Conservation (phyloP, 1,284 basidiomycete genomes). For the Ceratobasidium sp. region DNA sequence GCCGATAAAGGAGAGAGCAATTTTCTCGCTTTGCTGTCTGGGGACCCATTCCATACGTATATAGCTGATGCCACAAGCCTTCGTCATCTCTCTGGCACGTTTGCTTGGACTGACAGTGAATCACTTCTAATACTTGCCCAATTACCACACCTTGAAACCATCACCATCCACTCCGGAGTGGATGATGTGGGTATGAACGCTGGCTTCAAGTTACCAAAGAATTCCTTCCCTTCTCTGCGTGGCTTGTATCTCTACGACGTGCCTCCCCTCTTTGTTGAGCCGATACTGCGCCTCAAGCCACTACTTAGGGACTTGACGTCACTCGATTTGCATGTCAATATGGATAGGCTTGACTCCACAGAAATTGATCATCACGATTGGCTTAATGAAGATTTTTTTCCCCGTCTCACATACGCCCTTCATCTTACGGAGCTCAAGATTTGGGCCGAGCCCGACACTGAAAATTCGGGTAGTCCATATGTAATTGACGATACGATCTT, state of each 20-base stretch:
- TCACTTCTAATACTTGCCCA: background rate
- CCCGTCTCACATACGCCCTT: background rate
- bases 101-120: background rate
- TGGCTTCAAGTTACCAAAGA: background rate
- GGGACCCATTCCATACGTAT: slow-evolving; percentile 3
- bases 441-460: no score
- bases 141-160: slow-evolving; percentile 11
- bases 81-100: background rate
- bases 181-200: background rate
- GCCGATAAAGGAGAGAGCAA: background rate
- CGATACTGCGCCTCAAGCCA: background rate
- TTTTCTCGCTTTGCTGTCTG: background rate
- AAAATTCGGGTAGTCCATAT: no score
- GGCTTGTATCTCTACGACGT: background rate
- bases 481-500: no score
- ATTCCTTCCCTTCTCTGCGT: background rate
- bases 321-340: background rate
- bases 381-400: background rate
- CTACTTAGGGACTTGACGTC: background rate
- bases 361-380: background rate
- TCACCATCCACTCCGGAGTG: background rate
- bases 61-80: background rate
- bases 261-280: background rate
- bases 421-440: background rate
- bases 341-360: background rate